phyloP scores from a whole-genome alignment of 805 yeast species.

The Clavispora carvajalis region DNA sequence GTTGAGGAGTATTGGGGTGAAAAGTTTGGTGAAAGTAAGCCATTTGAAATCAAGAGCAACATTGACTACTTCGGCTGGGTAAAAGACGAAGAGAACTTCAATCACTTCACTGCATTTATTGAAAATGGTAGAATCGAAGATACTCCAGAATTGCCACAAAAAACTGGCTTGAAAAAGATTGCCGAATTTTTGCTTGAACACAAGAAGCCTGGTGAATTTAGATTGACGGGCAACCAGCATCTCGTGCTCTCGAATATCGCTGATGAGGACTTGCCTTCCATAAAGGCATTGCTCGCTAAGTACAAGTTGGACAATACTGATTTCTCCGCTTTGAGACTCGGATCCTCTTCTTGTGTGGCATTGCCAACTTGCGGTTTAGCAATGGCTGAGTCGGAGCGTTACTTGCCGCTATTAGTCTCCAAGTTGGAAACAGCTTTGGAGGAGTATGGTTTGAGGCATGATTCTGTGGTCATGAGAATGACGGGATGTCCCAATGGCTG shows the following conservation, averaged over 20 bases:
- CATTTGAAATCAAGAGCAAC: conserved; percentile 78
- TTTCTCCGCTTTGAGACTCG: conserved; percentile 77
- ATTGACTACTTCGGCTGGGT: conserved; percentile 93
- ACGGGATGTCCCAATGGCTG: conserved; percentile 99
- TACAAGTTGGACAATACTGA: conserved; percentile 80
- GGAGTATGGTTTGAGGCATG: conserved; percentile 90
- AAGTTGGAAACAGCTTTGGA: conserved; percentile 85
- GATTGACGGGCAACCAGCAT: conserved; percentile 96
- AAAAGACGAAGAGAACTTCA: conserved; percentile 73
- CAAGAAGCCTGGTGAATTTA: conserved; percentile 70
- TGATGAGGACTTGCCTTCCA: conserved; percentile 57
- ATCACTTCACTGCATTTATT: conserved; percentile 90
- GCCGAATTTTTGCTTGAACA: conserved; percentile 61
- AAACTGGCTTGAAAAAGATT: conserved; percentile 74
- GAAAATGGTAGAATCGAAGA: conserved; percentile 97
- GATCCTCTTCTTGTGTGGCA: conserved; percentile 96
- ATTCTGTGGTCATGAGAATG: conserved; percentile 94
- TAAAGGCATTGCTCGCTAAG: conserved; percentile 61
- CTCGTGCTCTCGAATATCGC: conserved; percentile 67
- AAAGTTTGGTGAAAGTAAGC: conserved; percentile 62
- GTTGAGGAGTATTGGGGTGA: conserved; percentile 82
- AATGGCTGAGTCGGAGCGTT: conserved; percentile 97
- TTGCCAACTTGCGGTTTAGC: conserved; percentile 98
- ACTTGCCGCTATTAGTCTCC: conserved; percentile 73
- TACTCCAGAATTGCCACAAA: conserved; percentile 84